These are phyloP conservation scores for Breynia disticha DNA, from an alignment of 441 rosid genomes.

Conservation along the genomic window DNA sequence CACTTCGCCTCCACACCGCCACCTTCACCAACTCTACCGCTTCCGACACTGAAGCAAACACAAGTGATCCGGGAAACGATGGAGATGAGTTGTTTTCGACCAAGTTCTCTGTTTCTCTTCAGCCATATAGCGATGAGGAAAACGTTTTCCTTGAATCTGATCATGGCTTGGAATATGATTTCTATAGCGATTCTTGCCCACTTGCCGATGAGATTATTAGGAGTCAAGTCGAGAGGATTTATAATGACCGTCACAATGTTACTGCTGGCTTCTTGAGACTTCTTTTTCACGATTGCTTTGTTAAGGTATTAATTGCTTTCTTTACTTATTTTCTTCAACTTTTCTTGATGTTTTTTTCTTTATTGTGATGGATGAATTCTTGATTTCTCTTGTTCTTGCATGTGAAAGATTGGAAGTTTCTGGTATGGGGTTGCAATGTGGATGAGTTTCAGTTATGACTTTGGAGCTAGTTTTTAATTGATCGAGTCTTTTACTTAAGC, in stretches of 20 bases:
- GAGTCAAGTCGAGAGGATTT: conserved; percentile 13
- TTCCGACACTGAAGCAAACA: no score
- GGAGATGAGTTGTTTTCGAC: background rate
- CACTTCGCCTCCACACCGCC: no score
- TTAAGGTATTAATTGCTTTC: conserved; percentile 14
- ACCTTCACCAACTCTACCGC: no score
- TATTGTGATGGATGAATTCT: background rate
- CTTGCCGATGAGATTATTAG: conserved; percentile 27
- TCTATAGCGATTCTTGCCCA: conserved; percentile 28
- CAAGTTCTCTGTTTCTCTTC: conserved; percentile 11
- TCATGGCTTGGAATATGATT: conserved; percentile 23
- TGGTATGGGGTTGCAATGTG: no score
- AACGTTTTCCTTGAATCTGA: background rate
- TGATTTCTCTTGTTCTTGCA: no score
- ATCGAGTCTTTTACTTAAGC: no score
- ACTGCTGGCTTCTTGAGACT: conserved; percentile 28
- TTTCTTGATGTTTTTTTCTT: background rate
- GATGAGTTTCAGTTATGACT: no score
- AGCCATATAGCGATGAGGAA: background rate
- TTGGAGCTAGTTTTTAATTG: no score
- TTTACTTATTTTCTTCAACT: background rate
- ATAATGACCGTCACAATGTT: conserved; percentile 13
- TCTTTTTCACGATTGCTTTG: conserved; percentile 40
- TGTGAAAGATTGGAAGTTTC: no score
- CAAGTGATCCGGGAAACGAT: background rate